Evolutionary conservation across 371 early-diverging fungal genomes (phyloP).

Genomic region (Syncephalastrum contaminatum): DNA sequence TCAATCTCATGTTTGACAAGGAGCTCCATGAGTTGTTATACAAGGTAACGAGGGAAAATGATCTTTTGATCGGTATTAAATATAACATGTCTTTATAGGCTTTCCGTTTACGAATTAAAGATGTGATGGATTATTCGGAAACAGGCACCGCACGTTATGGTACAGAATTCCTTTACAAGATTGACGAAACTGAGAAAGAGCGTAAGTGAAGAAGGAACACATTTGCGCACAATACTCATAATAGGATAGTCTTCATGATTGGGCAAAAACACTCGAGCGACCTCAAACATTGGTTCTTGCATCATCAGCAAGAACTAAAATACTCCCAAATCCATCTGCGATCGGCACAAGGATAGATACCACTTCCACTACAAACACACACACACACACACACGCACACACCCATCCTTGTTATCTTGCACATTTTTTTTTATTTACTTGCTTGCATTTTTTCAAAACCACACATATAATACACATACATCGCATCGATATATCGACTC

Average conservation of each 20-base stretch:
- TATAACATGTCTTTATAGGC: constrained; percentile 18
- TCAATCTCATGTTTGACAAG: constrained; percentile 31
- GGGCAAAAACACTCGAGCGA: no score
- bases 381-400: not conserved
- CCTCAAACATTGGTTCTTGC: no score
- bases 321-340: not conserved
- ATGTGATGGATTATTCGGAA: constrained; percentile 43
- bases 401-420: no score
- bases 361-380: not conserved
- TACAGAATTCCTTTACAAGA: constrained; percentile 37
- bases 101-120: constrained; percentile 31
- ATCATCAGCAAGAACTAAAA: no score
- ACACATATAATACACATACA: no score
- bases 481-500: no score
- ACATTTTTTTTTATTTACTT: no score
- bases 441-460: no score
- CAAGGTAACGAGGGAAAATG: constrained; percentile 17
- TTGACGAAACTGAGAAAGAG: constrained; percentile 52
- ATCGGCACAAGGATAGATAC: not conserved
- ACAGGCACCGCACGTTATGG: constrained; percentile 25
- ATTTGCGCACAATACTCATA: no score
- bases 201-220: constrained; percentile 34
- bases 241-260: not conserved
- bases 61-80: not conserved
- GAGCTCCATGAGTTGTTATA: constrained; percentile 27